Percentiles rank a stretch among this genome's conserved stretches.
These are phyloP conservation scores for Botryotinia convoluta DNA, from an alignment of 2,329 filamentous ascomycete species.

Conservation along the genomic window DNA sequence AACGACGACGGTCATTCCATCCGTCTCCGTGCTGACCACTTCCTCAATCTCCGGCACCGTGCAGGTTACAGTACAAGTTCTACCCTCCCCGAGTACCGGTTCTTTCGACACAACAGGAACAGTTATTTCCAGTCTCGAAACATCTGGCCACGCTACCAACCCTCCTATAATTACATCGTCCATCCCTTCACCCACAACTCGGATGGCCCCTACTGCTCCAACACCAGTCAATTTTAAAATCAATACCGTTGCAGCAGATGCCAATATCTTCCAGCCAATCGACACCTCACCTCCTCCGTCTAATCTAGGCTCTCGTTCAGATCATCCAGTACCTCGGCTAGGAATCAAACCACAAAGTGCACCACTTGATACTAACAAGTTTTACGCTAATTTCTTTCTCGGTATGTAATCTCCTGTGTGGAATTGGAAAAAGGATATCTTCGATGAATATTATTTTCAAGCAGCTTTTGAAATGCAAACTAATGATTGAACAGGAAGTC, in stretches of 20 bases:
- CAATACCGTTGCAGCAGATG: conserved; percentile 20
- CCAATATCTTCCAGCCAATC: conserved; percentile 58
- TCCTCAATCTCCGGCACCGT: neutral
- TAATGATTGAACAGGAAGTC: conserved; percentile 45
- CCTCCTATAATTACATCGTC: conserved; percentile 1
- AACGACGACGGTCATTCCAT: neutral
- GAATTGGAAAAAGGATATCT: neutral
- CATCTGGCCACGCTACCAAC: neutral
- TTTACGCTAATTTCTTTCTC: conserved; percentile 78
- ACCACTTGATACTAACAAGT: conserved; percentile 73
- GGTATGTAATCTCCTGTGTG: conserved; percentile 34
- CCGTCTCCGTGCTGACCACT: conserved; percentile 9
- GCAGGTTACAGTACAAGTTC: conserved; percentile 9
- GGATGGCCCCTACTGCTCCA: conserved; percentile 4
- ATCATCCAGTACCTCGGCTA: conserved; percentile 58
- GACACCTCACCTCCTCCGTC: conserved; percentile 51
- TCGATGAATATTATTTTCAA: neutral
- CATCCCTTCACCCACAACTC: conserved; percentile 18
- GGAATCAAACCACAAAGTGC: conserved; percentile 44
- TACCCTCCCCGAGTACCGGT: neutral
- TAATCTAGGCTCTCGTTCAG: conserved; percentile 46
- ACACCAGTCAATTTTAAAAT: conserved; percentile 17
- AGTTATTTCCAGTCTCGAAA: conserved; percentile 8
- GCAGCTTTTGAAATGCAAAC: neutral
- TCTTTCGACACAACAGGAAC: conserved; percentile 2